A percentile compares a stretch with the other conserved stretches of the same genome.
Conservation (phyloP, 768 basidiomycete species). For the Pleurotus cornucopiae region DNA sequence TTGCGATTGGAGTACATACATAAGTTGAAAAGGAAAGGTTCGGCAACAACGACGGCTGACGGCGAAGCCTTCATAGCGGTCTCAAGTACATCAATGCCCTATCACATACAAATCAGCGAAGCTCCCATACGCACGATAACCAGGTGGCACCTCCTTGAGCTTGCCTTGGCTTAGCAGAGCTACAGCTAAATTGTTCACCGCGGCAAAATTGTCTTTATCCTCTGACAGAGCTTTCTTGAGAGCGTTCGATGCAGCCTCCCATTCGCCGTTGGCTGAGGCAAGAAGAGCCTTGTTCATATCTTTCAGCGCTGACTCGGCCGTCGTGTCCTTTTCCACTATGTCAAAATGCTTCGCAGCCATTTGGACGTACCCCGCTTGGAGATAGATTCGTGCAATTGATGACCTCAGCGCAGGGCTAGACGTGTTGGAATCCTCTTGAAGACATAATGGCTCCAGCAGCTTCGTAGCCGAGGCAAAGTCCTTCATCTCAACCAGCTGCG, state of each 20-base stretch:
- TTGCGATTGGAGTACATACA: constrained; percentile 40
- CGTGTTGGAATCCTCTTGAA: constrained; percentile 23
- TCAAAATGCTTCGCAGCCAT: constrained; percentile 59
- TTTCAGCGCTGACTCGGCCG: constrained; percentile 39
- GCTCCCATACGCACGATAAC: not conserved
- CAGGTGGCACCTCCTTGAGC: constrained; percentile 55
- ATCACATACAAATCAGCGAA: not conserved
- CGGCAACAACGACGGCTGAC: constrained; percentile 66
- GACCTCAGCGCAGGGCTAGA: constrained; percentile 59
- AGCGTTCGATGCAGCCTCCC: constrained; percentile 45
- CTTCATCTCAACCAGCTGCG: constrained; percentile 84
- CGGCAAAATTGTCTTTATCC: constrained; percentile 61
- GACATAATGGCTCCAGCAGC: constrained; percentile 65
- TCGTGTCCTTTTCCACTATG: constrained; percentile 38
- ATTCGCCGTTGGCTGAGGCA: constrained; percentile 68
- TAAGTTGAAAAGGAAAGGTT: constrained; percentile 83
- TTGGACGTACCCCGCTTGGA: constrained; percentile 65
- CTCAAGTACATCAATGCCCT: constrained; percentile 75
- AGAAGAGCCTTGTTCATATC: constrained; percentile 66
- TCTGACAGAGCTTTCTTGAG: constrained; percentile 40
- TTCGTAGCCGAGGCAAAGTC: constrained; percentile 66
- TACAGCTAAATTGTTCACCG: constrained; percentile 76
- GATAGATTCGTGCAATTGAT: constrained; percentile 68
- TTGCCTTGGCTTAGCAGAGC: constrained; percentile 67
- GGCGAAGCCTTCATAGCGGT: constrained; percentile 58